Evolutionary conservation across 352 stramenopile species (phyloP).

Genomic region (Globisporangium camurandrum): DNA sequence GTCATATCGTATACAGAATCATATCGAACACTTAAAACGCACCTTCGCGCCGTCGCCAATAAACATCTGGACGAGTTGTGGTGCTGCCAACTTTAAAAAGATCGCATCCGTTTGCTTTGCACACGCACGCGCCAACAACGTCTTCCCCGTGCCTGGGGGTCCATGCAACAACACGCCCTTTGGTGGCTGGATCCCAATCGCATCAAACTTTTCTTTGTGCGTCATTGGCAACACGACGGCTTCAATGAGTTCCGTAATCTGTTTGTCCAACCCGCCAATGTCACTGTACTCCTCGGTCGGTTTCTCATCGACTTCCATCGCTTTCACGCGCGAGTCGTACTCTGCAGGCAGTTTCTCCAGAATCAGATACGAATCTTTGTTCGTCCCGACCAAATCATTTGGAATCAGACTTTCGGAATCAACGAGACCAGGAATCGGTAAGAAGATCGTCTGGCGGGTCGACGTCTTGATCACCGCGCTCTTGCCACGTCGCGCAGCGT

Average conservation of each 20-base stretch:
- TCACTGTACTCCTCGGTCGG: conserved; percentile 93
- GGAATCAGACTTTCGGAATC: conserved; percentile 92
- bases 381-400: conserved; percentile 97
- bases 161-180: conserved; percentile 97
- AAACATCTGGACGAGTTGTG: conserved; percentile 99
- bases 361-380: conserved; percentile 99
- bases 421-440: conserved; percentile 97
- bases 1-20: background rate
- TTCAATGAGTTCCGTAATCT: conserved; percentile 99
- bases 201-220: conserved; percentile 96
- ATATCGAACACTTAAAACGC: background rate
- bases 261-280: conserved; percentile 96
- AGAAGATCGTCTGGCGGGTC: conserved; percentile 97
- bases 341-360: conserved; percentile 97
- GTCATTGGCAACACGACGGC: conserved; percentile 98
- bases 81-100: conserved; percentile 97
- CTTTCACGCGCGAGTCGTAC: conserved; percentile 98
- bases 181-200: conserved; percentile 93
- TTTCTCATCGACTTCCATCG: conserved; percentile 96
- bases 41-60: conserved; percentile 97
- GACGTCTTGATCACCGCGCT: conserved; percentile 98
- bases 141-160: conserved; percentile 97
- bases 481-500: conserved; percentile 88
- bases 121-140: conserved; percentile 95
- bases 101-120: conserved; percentile 98